Conservation (phyloP, 495 filamentous ascomycete genomes). For the Evernia prunastri region DNA sequence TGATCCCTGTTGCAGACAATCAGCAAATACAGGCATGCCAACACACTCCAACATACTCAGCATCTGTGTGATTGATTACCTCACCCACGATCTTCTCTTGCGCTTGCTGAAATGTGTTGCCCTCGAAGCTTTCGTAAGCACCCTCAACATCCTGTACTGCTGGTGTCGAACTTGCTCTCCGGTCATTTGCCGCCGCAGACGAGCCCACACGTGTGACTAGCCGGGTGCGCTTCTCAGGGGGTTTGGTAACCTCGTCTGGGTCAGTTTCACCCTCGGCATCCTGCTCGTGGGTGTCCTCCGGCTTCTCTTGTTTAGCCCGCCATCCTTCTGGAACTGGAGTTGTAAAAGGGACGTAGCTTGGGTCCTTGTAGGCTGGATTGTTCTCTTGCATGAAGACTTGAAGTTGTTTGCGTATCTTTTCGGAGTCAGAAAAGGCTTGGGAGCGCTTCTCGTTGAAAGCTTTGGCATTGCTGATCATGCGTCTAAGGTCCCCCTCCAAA, state of each 20-base stretch:
- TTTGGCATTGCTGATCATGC: slow-evolving; percentile 71
- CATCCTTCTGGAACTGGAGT: slow-evolving; percentile 51
- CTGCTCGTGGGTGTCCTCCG: slow-evolving; percentile 33
- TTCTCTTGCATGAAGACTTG: slow-evolving; percentile 69
- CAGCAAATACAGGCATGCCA: background rate
- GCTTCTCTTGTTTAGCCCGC: slow-evolving; percentile 23
- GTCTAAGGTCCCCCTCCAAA: slow-evolving; percentile 69
- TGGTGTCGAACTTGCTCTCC: slow-evolving; percentile 44
- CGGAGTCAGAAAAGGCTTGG: slow-evolving; percentile 63
- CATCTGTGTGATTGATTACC: slow-evolving; percentile 24
- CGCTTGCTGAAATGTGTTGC: slow-evolving; percentile 67
- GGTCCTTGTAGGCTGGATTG: slow-evolving; percentile 63
- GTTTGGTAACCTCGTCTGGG: slow-evolving; percentile 25
- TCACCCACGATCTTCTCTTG: slow-evolving; percentile 69
- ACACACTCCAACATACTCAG: slow-evolving; percentile 13
- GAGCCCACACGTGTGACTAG: slow-evolving; percentile 32
- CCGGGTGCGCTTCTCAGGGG: slow-evolving; percentile 19
- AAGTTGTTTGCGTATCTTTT: slow-evolving; percentile 65
- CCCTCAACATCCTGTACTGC: slow-evolving; percentile 38
- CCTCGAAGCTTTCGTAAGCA: slow-evolving; percentile 49
- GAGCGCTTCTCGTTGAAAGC: slow-evolving; percentile 60
- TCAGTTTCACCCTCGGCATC: slow-evolving; percentile 32
- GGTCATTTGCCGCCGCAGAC: slow-evolving; percentile 26
- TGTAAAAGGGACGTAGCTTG: slow-evolving; percentile 53
- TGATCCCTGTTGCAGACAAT: slow-evolving; percentile 36